Evolutionary conservation across 2,329 filamentous ascomycete species (phyloP).

Genomic region (Sclerotinia sclerotiorum): DNA sequence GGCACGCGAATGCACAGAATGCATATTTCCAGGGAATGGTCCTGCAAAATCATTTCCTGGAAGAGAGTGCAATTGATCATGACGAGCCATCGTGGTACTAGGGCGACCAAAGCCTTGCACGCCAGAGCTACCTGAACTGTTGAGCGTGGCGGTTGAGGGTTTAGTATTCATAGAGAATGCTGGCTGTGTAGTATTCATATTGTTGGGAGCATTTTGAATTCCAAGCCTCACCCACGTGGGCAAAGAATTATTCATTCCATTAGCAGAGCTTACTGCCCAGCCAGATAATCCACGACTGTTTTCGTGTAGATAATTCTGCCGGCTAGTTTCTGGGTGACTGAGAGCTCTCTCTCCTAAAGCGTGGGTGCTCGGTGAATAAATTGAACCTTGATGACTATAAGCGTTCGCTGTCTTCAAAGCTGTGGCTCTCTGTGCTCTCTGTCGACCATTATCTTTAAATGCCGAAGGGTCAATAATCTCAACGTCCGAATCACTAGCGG

Average conservation of each 20-base stretch:
- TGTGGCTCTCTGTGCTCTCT: constrained; percentile 16
- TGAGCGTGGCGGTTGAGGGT: not conserved
- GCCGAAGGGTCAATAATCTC: constrained; percentile 38
- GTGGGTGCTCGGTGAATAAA: constrained; percentile 27
- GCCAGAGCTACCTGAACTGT: not conserved
- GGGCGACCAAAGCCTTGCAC: constrained; percentile 21
- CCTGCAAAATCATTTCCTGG: not conserved
- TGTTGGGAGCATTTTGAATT: too few species aligned
- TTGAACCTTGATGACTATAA: not conserved
- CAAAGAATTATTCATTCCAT: not conserved
- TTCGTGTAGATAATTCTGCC: constrained; percentile 31
- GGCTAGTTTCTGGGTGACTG: constrained; percentile 10
- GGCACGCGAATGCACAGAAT: not conserved
- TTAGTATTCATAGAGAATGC: not conserved
- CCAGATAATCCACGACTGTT: constrained; percentile 33
- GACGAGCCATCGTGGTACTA: not conserved
- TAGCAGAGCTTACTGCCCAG: constrained; percentile 26
- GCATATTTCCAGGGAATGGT: constrained; percentile 13
- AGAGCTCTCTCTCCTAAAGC: constrained; percentile 26
- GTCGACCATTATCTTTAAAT: constrained; percentile 36
- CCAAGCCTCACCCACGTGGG: not conserved
- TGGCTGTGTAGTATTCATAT: not conserved
- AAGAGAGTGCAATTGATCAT: not conserved
- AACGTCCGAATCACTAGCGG: constrained; percentile 37
- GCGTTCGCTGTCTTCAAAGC: not conserved